A percentile compares a stretch with the other conserved stretches of the same genome.
Evolutionary conservation across 768 basidiomycete genomes (phyloP).

Genomic region (Tricholoma terreum): DNA sequence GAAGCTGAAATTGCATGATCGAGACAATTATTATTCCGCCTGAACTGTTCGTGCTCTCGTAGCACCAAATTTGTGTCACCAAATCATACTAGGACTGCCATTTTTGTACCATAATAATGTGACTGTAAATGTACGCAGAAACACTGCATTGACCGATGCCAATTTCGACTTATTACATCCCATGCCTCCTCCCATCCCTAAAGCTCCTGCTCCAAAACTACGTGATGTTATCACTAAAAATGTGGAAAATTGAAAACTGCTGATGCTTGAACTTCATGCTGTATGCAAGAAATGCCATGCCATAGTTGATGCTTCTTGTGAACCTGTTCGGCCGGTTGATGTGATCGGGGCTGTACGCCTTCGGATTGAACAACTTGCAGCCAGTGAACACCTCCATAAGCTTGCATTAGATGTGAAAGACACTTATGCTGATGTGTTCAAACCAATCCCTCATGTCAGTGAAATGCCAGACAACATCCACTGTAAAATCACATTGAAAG

Average conservation of each 20-base stretch:
- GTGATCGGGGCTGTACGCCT: background rate
- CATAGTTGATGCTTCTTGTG: too few relatives aligned
- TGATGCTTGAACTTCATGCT: background rate
- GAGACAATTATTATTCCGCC: too few relatives aligned
- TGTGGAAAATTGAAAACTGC: too few relatives aligned
- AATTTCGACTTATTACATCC: background rate
- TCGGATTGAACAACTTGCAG: background rate
- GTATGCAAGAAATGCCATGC: too few relatives aligned
- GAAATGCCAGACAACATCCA: too few relatives aligned
- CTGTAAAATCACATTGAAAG: too few relatives aligned
- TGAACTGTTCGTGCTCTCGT: too few relatives aligned
- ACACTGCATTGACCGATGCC: background rate
- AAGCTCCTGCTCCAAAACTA: background rate
- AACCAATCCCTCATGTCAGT: too few relatives aligned
- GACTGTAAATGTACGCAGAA: background rate
- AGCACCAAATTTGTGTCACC: too few relatives aligned
- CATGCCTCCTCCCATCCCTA: background rate
- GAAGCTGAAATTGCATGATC: too few relatives aligned
- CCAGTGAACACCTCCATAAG: background rate
- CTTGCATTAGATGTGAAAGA: background rate
- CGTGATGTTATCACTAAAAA: background rate
- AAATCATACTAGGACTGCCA: background rate
- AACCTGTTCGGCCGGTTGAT: too few relatives aligned
- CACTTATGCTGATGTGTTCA: too few relatives aligned
- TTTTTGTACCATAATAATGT: background rate